These are phyloP conservation scores for Margaritispora aquatica DNA, from an alignment of 495 filamentous ascomycete genomes.

Conservation along the genomic window DNA sequence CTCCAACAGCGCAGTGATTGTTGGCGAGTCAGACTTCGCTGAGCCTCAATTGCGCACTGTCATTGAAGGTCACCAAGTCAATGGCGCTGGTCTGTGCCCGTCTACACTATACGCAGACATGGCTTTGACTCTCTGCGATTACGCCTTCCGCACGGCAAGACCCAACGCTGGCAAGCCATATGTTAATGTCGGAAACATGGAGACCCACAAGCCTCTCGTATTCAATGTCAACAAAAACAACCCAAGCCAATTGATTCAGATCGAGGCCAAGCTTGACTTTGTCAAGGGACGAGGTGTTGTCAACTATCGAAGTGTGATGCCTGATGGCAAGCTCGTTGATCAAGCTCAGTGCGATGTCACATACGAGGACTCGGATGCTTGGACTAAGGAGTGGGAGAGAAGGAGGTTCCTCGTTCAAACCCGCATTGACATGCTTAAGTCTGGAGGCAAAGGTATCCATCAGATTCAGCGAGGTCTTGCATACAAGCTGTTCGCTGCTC, in stretches of 20 bases:
- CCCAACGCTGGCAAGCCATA: slow-evolving; percentile 43
- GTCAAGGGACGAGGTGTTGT: background rate
- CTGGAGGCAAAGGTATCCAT: slow-evolving; percentile 43
- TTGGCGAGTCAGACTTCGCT: slow-evolving; percentile 61
- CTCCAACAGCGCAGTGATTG: slow-evolving; percentile 44
- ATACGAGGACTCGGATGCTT: slow-evolving; percentile 38
- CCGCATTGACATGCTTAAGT: slow-evolving; percentile 45
- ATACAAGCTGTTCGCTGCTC: slow-evolving; percentile 46
- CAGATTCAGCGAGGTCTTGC: slow-evolving; percentile 50
- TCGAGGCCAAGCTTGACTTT: slow-evolving; percentile 10
- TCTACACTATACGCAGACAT: slow-evolving; percentile 70
- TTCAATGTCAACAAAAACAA: slow-evolving; percentile 42
- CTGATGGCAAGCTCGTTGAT: slow-evolving; percentile 31
- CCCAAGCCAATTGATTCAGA: slow-evolving; percentile 9
- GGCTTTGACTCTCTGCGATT: slow-evolving; percentile 66
- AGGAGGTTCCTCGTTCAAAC: slow-evolving; percentile 47
- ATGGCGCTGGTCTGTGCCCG: slow-evolving; percentile 43
- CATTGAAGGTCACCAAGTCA: slow-evolving; percentile 69
- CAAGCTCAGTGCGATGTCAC: slow-evolving; percentile 48
- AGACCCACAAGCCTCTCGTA: slow-evolving; percentile 63
- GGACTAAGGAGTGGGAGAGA: slow-evolving; percentile 48
- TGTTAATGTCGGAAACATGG: slow-evolving; percentile 57
- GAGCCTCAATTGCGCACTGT: slow-evolving; percentile 50
- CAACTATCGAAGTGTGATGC: slow-evolving; percentile 8
- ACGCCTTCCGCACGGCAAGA: slow-evolving; percentile 51